phyloP scores from a whole-genome alignment of 2,329 filamentous ascomycete species.

The Exophiala dermatitidis region DNA sequence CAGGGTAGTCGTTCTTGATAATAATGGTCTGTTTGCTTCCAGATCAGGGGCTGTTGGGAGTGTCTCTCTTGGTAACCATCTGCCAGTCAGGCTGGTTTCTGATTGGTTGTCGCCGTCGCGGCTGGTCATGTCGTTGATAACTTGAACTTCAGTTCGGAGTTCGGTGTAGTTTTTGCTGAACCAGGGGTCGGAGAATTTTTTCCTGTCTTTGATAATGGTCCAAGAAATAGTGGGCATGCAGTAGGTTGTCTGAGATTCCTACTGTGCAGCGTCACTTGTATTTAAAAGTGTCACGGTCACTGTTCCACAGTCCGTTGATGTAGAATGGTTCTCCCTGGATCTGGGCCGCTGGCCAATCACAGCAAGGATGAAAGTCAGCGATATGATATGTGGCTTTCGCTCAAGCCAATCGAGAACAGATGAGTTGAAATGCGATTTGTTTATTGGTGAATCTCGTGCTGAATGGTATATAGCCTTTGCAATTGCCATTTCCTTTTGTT shows the following conservation, averaged over 20 bases:
- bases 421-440: not conserved
- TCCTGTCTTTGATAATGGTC: too few species aligned
- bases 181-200: too few species aligned
- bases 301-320: not conserved
- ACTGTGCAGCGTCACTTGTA: too few species aligned
- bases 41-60: constrained; percentile 19
- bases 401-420: not conserved
- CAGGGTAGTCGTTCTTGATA: constrained; percentile 18
- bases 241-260: too few species aligned
- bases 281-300: not conserved
- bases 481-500: not conserved
- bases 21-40: constrained; percentile 16
- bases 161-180: not conserved
- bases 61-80: constrained; percentile 7
- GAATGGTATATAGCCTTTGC: not conserved
- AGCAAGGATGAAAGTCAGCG: constrained; percentile 10
- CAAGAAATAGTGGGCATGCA: too few species aligned
- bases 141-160: not conserved
- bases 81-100: not conserved
- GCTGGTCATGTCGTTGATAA: not conserved
- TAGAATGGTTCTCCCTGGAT: not conserved
- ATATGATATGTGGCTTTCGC: not conserved
- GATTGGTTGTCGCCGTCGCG: not conserved
- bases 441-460: not conserved
- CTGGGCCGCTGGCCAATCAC: constrained; percentile 6